Percentiles rank a stretch among this genome's conserved stretches.
phyloP scores from a whole-genome alignment of 495 filamentous ascomycete species.

The Penicillium parvum region DNA sequence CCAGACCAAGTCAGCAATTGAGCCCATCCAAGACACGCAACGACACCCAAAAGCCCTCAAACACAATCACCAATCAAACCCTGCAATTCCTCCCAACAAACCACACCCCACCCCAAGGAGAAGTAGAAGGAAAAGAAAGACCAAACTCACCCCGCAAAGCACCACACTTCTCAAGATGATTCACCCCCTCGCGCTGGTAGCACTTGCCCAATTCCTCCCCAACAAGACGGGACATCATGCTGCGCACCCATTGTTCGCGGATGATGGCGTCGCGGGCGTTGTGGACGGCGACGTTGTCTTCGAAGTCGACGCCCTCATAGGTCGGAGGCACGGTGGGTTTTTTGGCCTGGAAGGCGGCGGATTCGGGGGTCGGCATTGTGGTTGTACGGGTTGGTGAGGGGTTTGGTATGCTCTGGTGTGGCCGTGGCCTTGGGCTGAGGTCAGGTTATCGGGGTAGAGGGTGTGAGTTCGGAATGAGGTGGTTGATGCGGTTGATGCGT shows the following conservation, averaged over 20 bases:
- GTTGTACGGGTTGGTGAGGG: neutral
- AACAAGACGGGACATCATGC: conserved; percentile 94
- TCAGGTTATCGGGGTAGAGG: conserved; percentile 4
- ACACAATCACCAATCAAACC: neutral
- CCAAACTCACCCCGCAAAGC: conserved; percentile 68
- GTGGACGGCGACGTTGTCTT: conserved; percentile 85
- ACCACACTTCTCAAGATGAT: conserved; percentile 97
- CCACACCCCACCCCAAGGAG: neutral
- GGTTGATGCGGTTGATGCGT: conserved; percentile 21
- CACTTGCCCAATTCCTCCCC: conserved; percentile 94
- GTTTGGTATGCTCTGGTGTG: neutral
- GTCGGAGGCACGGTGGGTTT: conserved; percentile 92
- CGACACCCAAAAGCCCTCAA: neutral
- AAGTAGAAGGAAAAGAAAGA: conserved; percentile 2
- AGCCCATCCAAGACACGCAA: neutral
- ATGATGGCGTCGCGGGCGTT: conserved; percentile 91
- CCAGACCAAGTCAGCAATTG: conserved; percentile 3
- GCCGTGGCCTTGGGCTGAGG: neutral
- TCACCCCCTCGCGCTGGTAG: conserved; percentile 89
- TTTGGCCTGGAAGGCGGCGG: conserved; percentile 82
- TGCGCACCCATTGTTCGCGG: conserved; percentile 93
- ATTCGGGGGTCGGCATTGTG: conserved; percentile 87
- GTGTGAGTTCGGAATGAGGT: conserved; percentile 2
- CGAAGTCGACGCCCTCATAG: conserved; percentile 96
- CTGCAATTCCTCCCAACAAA: too few species aligned